phyloP scores from a whole-genome alignment of 495 filamentous ascomycete species.

The Bathelium albidoporum region DNA sequence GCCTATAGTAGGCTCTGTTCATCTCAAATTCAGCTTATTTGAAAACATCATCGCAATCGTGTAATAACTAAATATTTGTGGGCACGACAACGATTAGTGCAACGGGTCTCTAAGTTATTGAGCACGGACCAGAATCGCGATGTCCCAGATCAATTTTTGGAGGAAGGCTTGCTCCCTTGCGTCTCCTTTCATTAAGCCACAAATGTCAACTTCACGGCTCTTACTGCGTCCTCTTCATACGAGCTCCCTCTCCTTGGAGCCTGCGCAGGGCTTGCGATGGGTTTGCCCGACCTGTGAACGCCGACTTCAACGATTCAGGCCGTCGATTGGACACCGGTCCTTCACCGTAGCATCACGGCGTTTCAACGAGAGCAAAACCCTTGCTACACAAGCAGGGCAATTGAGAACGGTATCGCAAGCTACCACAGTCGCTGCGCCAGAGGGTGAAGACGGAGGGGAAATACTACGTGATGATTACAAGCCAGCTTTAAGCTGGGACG shows the following conservation, averaged over 20 bases:
- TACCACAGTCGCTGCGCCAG: no score
- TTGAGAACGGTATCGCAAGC: neutral
- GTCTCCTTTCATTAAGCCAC: neutral
- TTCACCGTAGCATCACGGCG: neutral
- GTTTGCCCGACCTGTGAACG: neutral
- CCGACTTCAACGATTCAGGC: neutral
- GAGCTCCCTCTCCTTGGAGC: neutral
- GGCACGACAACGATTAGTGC: no score
- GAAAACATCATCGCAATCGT: no score
- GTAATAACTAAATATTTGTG: no score
- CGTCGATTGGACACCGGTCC: neutral
- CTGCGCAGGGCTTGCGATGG: neutral
- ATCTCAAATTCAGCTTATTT: no score
- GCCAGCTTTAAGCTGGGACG: slow-evolving; percentile 47
- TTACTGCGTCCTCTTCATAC: neutral
- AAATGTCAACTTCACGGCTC: neutral
- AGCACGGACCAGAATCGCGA: neutral
- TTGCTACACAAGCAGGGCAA: neutral
- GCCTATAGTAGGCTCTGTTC: no score
- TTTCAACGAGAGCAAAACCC: neutral
- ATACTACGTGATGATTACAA: slow-evolving; percentile 37
- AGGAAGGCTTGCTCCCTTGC: neutral
- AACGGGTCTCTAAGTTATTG: no score
- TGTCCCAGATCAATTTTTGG: neutral
- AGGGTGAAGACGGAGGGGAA: neutral